A percentile compares a stretch with the other conserved stretches of the same genome.
These are phyloP conservation scores for Blastobotrys apis DNA, from an alignment of 1,139 yeast species.

Conservation along the genomic window DNA sequence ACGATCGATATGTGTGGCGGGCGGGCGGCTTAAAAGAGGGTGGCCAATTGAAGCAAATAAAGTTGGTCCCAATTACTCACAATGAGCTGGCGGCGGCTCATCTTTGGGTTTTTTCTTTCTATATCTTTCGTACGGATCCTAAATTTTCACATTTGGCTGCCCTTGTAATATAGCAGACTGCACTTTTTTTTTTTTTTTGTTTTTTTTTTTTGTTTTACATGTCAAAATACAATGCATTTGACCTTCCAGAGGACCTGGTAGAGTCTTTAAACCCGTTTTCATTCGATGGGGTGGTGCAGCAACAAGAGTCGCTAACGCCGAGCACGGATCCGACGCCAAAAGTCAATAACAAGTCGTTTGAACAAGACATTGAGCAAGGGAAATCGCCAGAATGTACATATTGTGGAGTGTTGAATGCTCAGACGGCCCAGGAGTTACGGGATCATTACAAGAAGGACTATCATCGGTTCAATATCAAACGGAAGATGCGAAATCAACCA, in stretches of 20 bases:
- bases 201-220: no score
- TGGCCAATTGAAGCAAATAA: no score
- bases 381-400: slow-evolving; percentile 17
- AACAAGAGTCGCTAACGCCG: slow-evolving; percentile 8
- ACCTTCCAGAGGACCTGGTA: slow-evolving; percentile 43
- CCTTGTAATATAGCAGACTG: background rate
- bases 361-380: slow-evolving; percentile 11
- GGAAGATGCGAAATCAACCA: slow-evolving; percentile 45
- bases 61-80: no score
- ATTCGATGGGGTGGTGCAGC: slow-evolving; percentile 23
- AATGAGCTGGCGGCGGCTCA: no score
- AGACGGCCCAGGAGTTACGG: slow-evolving; percentile 33
- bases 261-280: slow-evolving; percentile 48
- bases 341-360: slow-evolving; percentile 5
- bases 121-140: no score
- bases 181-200: no score
- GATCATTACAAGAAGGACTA: slow-evolving; percentile 60
- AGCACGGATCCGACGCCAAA: slow-evolving; percentile 13
- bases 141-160: no score
- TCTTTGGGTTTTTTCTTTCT: no score
- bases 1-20: no score
- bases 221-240: slow-evolving; percentile 45
- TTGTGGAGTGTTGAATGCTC: slow-evolving; percentile 21
- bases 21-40: no score
- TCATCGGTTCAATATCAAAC: slow-evolving; percentile 57